Base-by-base conservation (phyloP, 768 basidiomycete species). In the Amanita thiersii region DNA sequence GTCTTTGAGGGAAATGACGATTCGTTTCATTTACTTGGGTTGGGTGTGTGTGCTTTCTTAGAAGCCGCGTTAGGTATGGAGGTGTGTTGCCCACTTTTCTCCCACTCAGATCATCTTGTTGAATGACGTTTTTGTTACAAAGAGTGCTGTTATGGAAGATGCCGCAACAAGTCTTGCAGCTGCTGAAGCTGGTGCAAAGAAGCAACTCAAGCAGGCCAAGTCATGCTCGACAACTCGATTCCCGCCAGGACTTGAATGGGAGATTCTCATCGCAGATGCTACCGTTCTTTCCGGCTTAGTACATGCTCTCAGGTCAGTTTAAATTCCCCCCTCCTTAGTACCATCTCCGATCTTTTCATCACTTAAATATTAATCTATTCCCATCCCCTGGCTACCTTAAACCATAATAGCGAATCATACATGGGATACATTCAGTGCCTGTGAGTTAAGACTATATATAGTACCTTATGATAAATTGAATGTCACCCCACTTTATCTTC, bases 61-160 rank as follows among this genome's bases (percentile, higher is more conserved):
- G 79, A 86, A 56, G 87, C 85, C 0, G 83, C 81, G 1, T 61
- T 88, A 10, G 82, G 84, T n/a, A 77, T 87, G 77, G 86, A 89
- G 72, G 81, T 80, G 26, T 9, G 62, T 56, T 25, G 20, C 37
- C 37, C 17, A 4, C 15, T 33, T n/a, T 21, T 15, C 18, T 12
- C 28, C 18, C 10, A n/a, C 20, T 14, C 21, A 34, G 10, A 5
- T 3, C 35, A 15, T 5, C 14, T 14, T 11, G 14, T 30, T 30
- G 17, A 29, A 14, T 26, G 8, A 10, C 9, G 35, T 31, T 45
- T 9, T 15, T 36, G 4, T 25, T 9, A 38, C 32, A 3, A 40
- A 84, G 82, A 54, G 69, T 1, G 75, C 65, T 21, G 55, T 82
- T 25, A 77, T 89, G 68, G 62, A 70, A 5, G 79, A 85, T 50